Evolutionary conservation across 495 filamentous ascomycete genomes (phyloP).

Genomic region (Patellaria atrata): DNA sequence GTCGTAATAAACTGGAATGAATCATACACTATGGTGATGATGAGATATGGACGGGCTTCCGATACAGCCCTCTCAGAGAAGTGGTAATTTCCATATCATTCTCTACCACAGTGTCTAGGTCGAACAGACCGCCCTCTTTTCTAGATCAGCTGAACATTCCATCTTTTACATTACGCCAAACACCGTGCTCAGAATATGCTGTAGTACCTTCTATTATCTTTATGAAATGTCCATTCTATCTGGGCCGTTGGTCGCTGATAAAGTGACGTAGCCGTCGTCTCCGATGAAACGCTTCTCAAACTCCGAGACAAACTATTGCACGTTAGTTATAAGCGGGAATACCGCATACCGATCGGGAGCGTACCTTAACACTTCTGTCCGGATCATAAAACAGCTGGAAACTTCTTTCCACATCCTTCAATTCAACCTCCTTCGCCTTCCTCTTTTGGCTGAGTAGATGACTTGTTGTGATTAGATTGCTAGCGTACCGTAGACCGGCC

Average conservation of each 20-base stretch:
- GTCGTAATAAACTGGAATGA: too few relatives aligned
- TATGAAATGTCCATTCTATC: conserved; percentile 77
- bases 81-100: too few relatives aligned
- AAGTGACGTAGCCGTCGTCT: conserved; percentile 62
- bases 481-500: conserved; percentile 80
- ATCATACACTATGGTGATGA: too few relatives aligned
- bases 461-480: conserved; percentile 90
- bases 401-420: conserved; percentile 83
- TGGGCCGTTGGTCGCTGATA: conserved; percentile 47
- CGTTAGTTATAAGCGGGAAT: conserved; percentile 1
- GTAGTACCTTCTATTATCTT: too few relatives aligned
- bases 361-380: conserved; percentile 56
- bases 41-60: too few relatives aligned
- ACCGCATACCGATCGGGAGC: neutral
- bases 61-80: too few relatives aligned
- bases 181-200: too few relatives aligned
- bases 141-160: too few relatives aligned
- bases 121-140: too few relatives aligned
- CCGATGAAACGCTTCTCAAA: conserved; percentile 90
- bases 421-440: conserved; percentile 58
- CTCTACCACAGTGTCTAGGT: too few relatives aligned
- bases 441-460: conserved; percentile 70
- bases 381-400: conserved; percentile 91
- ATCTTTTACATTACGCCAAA: too few relatives aligned
- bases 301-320: conserved; percentile 53